Base-by-base conservation (phyloP, 2,329 filamentous ascomycete species). In the Cadophora sp. region DNA sequence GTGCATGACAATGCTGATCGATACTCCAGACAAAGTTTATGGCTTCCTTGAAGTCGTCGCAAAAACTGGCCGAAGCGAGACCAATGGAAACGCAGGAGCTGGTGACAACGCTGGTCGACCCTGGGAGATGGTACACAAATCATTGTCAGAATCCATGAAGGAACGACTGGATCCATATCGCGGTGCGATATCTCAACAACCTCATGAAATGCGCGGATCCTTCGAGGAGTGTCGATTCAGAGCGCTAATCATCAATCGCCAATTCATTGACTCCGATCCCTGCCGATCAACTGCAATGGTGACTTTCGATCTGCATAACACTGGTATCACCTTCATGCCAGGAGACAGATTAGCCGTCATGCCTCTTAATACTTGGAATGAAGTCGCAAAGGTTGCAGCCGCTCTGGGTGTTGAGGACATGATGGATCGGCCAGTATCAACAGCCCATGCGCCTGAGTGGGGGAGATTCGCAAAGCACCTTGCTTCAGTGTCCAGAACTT, bases 71-170 rank as follows among this genome's bases (percentile, higher is more conserved):
- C 48, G 48, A 51, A 51, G 48, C 48, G 48, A 51, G 27, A 51
- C 48, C 6, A 51, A 51, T 51, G 48, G 48, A 51, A 51, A 51
- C 14, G 48, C 48, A 26, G 48, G 48, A 11, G 48, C 48, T 51
- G 48, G 48, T 0, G 48, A 51, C 48, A 51, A 51, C 14, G 48
- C 48, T 51, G 48, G 48, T 27, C 48, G 48, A 27, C 48, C 48
- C 22, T 51, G 48, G 48, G 48, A 51, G 48, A 51, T 51, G 48
- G 48, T 51, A 27, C 48, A 51, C 24, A 51, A 51, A 51, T 51
- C 48, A 27, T 14, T 51, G 48, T 51, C 48, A 27, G 48, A 51
- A 27, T 51, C 48, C 14, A 51, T 51, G 48, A 51, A 51, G 9
- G 48, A 51, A 14, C 48, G 48, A 26, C 24, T 51, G 14, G 48